Percentiles rank a stretch among this genome's conserved stretches.
Conservation (phyloP, 768 basidiomycete species). For the Suillus spraguei region DNA sequence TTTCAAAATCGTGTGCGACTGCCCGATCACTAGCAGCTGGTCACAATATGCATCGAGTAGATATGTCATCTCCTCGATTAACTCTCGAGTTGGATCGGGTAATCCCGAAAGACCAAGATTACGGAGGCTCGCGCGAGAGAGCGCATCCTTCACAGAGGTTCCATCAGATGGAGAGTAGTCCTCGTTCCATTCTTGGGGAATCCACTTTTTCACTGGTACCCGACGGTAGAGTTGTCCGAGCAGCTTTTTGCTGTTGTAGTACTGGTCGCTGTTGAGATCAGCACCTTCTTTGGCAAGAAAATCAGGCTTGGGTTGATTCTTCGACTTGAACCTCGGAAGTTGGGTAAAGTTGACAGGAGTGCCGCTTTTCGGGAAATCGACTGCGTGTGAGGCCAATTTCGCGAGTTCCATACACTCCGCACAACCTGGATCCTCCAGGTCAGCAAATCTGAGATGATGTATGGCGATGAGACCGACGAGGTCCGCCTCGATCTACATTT, state of each 20-base stretch:
- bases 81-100: constrained; percentile 23
- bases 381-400: constrained; percentile 47
- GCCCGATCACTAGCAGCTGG: constrained; percentile 37
- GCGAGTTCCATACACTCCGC: constrained; percentile 43
- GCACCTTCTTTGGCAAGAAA: constrained; percentile 46
- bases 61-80: constrained; percentile 40
- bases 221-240: constrained; percentile 49
- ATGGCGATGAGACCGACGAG: constrained; percentile 44
- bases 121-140: constrained; percentile 28
- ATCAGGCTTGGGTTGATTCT: constrained; percentile 37
- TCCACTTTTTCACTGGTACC: constrained; percentile 39
- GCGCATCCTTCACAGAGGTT: constrained; percentile 25
- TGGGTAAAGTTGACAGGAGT: constrained; percentile 38
- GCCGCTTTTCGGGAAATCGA: constrained; percentile 51
- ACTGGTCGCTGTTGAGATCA: constrained; percentile 23
- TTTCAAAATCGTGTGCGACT: constrained; percentile 39
- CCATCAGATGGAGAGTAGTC: constrained; percentile 29
- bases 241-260: constrained; percentile 44
- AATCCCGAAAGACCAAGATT: constrained; percentile 36
- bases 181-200: constrained; percentile 26
- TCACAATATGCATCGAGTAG: constrained; percentile 39
- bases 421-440: constrained; percentile 38
- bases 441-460: constrained; percentile 46
- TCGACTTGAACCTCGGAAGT: constrained; percentile 33
- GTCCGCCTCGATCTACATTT: constrained; percentile 39